Evolutionary conservation across 179 eudicot genomes (phyloP).

Genomic region (Silene coronaria): DNA sequence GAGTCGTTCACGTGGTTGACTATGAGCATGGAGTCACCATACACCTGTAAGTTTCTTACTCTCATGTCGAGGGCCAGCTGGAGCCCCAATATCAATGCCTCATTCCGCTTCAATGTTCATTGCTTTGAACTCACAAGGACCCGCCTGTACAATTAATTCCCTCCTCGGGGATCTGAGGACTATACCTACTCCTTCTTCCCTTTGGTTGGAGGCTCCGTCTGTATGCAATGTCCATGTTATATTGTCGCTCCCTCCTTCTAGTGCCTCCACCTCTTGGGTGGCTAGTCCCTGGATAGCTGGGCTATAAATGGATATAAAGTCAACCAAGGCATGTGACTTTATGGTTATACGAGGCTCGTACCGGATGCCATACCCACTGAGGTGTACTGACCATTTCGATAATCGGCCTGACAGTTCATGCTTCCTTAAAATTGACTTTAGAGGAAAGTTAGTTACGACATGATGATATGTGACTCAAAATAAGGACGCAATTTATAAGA

Average conservation of each 20-base stretch:
- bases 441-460: too few species aligned
- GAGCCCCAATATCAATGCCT: neutral
- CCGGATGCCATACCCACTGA: neutral
- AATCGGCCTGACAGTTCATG: neutral
- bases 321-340: neutral
- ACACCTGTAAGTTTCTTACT: neutral
- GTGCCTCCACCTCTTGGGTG: fast-evolving
- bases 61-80: neutral
- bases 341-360: too few species aligned
- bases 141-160: neutral
- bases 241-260: neutral
- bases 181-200: neutral
- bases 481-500: neutral
- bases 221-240: neutral
- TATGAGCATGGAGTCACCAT: neutral
- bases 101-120: neutral
- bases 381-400: neutral
- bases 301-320: neutral
- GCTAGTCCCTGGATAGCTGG: neutral
- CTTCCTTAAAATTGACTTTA: neutral
- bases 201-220: neutral
- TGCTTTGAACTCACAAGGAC: neutral
- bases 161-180: neutral
- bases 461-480: neutral
- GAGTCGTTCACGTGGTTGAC: neutral